A percentile compares a stretch with the other conserved stretches of the same genome.
Conservation (phyloP, 306 rosid species). For the Prunus mongolica region DNA sequence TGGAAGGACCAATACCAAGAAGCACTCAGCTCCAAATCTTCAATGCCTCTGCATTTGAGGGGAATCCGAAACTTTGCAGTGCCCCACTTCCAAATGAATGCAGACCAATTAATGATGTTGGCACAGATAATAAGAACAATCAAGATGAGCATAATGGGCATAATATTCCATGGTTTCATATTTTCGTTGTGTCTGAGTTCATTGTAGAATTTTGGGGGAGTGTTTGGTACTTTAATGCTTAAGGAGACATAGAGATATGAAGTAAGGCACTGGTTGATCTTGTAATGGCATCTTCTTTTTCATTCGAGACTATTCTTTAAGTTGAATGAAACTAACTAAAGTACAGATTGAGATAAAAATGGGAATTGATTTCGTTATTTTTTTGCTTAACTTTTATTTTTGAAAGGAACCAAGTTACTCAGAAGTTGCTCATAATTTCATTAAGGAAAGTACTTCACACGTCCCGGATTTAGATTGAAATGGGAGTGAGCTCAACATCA, state of each 20-base stretch:
- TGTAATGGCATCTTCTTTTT: neutral
- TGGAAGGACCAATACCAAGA: neutral
- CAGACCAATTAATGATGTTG: neutral
- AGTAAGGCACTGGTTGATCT: neutral
- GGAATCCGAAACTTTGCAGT: neutral
- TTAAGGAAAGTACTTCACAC: too few species aligned
- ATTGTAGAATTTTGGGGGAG: neutral
- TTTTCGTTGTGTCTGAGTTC: neutral
- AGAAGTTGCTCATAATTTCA: too few species aligned
- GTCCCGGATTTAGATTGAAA: too few species aligned
- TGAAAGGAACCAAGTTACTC: too few species aligned
- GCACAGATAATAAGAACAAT: neutral
- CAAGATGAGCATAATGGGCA: neutral
- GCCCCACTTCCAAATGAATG: neutral
- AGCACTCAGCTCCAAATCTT: slow-evolving; percentile 9
- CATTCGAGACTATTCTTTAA: neutral
- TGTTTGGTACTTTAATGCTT: neutral
- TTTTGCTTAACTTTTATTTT: too few species aligned
- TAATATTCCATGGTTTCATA: neutral
- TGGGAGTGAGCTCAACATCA: too few species aligned
- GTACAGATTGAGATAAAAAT: too few species aligned
- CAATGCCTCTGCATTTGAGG: neutral
- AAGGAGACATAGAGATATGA: neutral
- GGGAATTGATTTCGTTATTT: too few species aligned
- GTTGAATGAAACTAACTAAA: neutral